Percentiles rank a stretch among this genome's conserved stretches.
phyloP scores from a whole-genome alignment of 345 rosid species.

The Syzygium jambos region DNA sequence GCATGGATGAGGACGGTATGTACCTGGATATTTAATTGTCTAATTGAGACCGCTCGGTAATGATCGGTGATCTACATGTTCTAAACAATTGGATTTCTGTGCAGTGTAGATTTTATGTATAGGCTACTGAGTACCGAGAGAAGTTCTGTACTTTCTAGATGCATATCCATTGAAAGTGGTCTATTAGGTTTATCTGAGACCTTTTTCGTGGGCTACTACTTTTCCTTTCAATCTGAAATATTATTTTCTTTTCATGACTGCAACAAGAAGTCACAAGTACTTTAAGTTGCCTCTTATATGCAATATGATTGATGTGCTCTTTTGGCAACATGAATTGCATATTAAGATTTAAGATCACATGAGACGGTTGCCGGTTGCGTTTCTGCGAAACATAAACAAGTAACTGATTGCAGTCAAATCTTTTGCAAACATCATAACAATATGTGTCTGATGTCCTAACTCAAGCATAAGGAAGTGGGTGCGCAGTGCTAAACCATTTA shows the following conservation, averaged over 20 bases:
- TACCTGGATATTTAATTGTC: neutral
- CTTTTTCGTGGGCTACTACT: neutral
- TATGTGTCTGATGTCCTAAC: neutral
- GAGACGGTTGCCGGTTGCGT: neutral
- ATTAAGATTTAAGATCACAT: neutral
- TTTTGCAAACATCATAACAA: neutral
- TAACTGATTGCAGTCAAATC: neutral
- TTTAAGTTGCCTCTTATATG: neutral
- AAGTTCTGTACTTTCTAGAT: neutral
- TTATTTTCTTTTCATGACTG: neutral
- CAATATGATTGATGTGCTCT: neutral
- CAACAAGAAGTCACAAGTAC: neutral
- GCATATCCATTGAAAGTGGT: neutral
- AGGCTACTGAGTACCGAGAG: neutral
- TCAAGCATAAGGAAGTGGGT: neutral
- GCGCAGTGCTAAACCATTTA: neutral
- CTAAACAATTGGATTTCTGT: neutral
- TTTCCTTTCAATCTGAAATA: neutral
- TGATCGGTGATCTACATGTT: neutral
- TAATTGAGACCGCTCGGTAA: neutral
- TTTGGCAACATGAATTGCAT: neutral
- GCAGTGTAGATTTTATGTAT: neutral
- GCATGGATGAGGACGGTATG: slow-evolving; percentile 38
- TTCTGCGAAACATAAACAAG: neutral
- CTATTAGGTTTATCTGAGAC: neutral